Conservation (phyloP, 352 stramenopile genomes). For the Globisporangium cystogenes region DNA sequence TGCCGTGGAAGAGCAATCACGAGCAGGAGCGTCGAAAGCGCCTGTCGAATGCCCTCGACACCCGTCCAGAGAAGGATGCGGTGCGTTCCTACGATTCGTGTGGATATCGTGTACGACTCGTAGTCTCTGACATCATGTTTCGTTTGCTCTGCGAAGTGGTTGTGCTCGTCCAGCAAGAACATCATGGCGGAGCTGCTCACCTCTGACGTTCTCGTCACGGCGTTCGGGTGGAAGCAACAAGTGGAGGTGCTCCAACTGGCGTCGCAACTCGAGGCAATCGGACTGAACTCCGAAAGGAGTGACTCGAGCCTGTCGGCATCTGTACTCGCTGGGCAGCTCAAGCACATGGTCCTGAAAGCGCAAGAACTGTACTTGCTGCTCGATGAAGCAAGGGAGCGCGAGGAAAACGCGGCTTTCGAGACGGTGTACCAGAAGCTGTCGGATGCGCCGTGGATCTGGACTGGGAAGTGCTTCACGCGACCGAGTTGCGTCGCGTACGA, state of each 20-base stretch:
- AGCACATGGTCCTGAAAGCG: conserved; percentile 35
- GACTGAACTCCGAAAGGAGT: conserved; percentile 15
- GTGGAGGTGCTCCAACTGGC: conserved; percentile 38
- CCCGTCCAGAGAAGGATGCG: conserved; percentile 46
- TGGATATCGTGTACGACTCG: not conserved
- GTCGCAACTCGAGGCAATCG: conserved; percentile 48
- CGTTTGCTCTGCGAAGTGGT: conserved; percentile 38
- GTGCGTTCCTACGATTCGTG: conserved; percentile 23
- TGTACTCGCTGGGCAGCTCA: not conserved
- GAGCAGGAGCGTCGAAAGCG: conserved; percentile 2
- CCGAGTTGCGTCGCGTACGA: conserved; percentile 49
- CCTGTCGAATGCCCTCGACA: conserved; percentile 35
- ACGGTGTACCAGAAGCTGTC: conserved; percentile 30
- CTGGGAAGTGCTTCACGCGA: conserved; percentile 44
- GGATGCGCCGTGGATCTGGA: conserved; percentile 65
- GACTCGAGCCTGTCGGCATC: not conserved
- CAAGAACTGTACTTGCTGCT: conserved; percentile 53
- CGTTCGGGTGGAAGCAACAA: conserved; percentile 49
- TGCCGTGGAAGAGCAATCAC: conserved; percentile 48
- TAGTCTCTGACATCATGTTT: conserved; percentile 1
- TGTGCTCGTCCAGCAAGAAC: conserved; percentile 44
- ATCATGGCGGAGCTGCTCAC: conserved; percentile 51
- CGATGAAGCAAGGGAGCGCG: conserved; percentile 23
- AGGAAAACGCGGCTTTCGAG: conserved; percentile 21
- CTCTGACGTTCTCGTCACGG: conserved; percentile 42